Evolutionary conservation across 2,329 filamentous ascomycete species (phyloP).

Genomic region (Aspergillus oerlinghausenensis): DNA sequence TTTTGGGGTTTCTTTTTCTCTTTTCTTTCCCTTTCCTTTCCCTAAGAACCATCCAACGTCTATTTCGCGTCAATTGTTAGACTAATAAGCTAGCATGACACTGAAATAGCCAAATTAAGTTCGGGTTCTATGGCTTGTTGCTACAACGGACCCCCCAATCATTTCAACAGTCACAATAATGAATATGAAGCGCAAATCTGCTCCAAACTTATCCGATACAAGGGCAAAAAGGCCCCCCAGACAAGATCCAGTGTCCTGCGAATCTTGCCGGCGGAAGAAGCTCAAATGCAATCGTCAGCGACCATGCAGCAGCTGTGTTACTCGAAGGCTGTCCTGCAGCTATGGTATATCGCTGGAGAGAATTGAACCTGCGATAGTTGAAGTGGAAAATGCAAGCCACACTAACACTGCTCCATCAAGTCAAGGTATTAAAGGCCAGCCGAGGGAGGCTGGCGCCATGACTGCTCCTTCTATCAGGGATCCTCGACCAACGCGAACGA

Average conservation of each 20-base stretch:
- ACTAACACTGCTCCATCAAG: background rate
- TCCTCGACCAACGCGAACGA: background rate
- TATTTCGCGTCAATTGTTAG: too few species aligned
- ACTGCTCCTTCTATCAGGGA: background rate
- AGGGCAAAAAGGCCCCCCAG: slow-evolving; percentile 18
- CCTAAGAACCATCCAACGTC: too few species aligned
- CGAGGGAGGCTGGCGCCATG: background rate
- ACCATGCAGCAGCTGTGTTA: slow-evolving; percentile 47
- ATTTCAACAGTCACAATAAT: background rate
- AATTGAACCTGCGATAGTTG: background rate
- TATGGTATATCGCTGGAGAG: slow-evolving; percentile 10
- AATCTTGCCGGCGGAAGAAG: slow-evolving; percentile 40
- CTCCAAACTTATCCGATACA: background rate
- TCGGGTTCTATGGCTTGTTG: too few species aligned
- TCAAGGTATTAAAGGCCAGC: too few species aligned
- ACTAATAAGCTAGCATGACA: too few species aligned
- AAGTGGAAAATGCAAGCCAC: background rate
- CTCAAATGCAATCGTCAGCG: slow-evolving; percentile 52
- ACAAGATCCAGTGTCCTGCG: slow-evolving; percentile 39
- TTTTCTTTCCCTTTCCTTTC: too few species aligned
- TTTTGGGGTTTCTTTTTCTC: too few species aligned
- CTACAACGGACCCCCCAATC: background rate
- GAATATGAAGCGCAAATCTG: slow-evolving; percentile 21
- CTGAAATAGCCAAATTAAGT: too few species aligned
- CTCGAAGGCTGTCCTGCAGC: slow-evolving; percentile 25